Conservation (phyloP, 2,329 filamentous ascomycete genomes). For the Sclerotinia trifoliorum region DNA sequence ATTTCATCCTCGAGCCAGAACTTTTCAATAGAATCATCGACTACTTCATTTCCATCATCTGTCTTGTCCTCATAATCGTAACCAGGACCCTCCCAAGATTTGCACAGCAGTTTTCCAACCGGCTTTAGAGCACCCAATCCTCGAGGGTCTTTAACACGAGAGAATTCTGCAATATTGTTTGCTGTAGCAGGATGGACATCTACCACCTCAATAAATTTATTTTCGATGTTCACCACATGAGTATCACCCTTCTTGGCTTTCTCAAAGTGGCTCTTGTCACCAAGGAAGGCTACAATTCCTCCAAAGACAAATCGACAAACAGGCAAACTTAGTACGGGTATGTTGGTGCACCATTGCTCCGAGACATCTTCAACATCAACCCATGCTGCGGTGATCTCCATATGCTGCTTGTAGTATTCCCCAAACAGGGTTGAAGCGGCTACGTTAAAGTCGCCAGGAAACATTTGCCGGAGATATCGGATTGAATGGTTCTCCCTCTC, state of each 20-base stretch:
- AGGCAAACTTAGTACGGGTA: conserved; percentile 38
- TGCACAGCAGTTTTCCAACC: conserved; percentile 48
- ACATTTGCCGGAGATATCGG: conserved; percentile 47
- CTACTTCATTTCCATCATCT: conserved; percentile 31
- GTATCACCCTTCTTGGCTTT: conserved; percentile 40
- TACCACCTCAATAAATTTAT: conserved; percentile 61
- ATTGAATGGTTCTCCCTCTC: conserved; percentile 64
- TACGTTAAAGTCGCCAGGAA: conserved; percentile 81
- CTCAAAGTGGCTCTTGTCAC: conserved; percentile 39
- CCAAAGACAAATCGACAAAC: conserved; percentile 47
- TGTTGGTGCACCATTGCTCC: conserved; percentile 22
- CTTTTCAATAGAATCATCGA: conserved; percentile 45
- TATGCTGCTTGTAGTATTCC: conserved; percentile 41
- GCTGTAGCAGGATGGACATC: conserved; percentile 49
- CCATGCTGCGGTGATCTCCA: conserved; percentile 26
- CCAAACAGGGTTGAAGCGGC: conserved; percentile 69
- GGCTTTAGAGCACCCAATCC: conserved; percentile 41
- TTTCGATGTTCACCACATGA: conserved; percentile 47
- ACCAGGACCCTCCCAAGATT: conserved; percentile 44
- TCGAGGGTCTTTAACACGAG: conserved; percentile 41
- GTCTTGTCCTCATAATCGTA: conserved; percentile 32
- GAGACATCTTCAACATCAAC: conserved; percentile 32
- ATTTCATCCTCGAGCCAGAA: conserved; percentile 69
- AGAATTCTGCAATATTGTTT: conserved; percentile 48
- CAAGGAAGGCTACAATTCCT: conserved; percentile 46